Evolutionary conservation across 495 filamentous ascomycete species (phyloP).

Genomic region (Penicillium atrosanguineum): DNA sequence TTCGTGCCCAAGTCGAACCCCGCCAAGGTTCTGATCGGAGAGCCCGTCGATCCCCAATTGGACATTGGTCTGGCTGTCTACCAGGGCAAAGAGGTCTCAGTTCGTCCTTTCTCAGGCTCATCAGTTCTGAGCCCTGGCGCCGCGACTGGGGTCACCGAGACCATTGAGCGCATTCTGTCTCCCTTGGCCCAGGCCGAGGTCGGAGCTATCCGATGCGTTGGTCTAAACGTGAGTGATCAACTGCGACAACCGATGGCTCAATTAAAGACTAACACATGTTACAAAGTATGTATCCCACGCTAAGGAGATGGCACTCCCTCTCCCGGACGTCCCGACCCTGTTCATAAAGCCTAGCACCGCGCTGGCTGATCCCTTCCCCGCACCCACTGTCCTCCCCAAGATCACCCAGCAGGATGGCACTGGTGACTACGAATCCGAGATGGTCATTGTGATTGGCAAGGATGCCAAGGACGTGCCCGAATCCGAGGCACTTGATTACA

Average conservation of each 20-base stretch:
- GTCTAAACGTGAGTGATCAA: conserved; percentile 58
- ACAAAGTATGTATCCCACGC: conserved; percentile 70
- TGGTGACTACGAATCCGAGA: conserved; percentile 82
- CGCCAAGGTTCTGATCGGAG: conserved; percentile 52
- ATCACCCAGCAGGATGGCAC: conserved; percentile 52
- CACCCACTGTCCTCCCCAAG: conserved; percentile 61
- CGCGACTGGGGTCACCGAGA: conserved; percentile 46
- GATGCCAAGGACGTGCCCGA: conserved; percentile 66
- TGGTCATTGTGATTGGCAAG: conserved; percentile 74
- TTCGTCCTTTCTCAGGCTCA: conserved; percentile 52
- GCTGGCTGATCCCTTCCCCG: conserved; percentile 65
- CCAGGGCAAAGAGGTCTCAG: conserved; percentile 52
- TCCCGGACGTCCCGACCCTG: conserved; percentile 72
- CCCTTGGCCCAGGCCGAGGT: conserved; percentile 48
- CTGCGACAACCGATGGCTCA: background rate
- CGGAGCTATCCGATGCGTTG: conserved; percentile 63
- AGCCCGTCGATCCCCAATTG: conserved; percentile 50
- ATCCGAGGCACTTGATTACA: conserved; percentile 66
- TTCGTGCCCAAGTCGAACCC: conserved; percentile 54
- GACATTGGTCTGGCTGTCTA: conserved; percentile 56
- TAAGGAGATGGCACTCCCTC: conserved; percentile 66
- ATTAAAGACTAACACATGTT: background rate
- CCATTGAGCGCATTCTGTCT: conserved; percentile 53
- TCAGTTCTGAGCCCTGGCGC: conserved; percentile 54
- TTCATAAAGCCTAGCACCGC: conserved; percentile 80